phyloP scores from a whole-genome alignment of 148 eudicot species.

The Bassia scoparia region DNA sequence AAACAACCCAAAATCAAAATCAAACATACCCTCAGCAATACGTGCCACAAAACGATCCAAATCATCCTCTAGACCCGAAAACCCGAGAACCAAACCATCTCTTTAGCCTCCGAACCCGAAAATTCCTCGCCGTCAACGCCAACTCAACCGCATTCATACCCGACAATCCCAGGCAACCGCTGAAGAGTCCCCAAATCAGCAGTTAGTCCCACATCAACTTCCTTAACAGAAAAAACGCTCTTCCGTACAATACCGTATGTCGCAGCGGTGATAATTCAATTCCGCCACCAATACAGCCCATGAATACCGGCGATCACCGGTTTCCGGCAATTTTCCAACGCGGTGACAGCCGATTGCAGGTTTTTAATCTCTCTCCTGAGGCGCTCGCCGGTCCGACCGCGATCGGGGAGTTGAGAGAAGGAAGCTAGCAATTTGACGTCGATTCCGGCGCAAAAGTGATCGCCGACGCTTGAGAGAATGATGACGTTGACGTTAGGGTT shows the following conservation, averaged over 20 bases:
- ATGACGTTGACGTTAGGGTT: conserved; percentile 61
- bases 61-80: conserved; percentile 44
- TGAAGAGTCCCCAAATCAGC: conserved; percentile 95
- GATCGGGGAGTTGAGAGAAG: conserved; percentile 25
- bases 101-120: conserved; percentile 59
- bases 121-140: conserved; percentile 74
- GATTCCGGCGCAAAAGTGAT: conserved; percentile 84
- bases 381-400: conserved; percentile 53
- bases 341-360: conserved; percentile 61
- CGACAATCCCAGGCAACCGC: conserved; percentile 79
- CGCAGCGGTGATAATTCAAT: conserved; percentile 91
- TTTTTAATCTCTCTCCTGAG: conserved; percentile 53
- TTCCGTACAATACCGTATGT: conserved; percentile 57
- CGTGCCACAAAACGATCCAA: conserved; percentile 49
- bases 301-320: conserved; percentile 73
- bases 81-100: conserved; percentile 58
- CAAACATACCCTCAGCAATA: conserved; percentile 58
- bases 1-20: background rate
- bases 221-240: conserved; percentile 81
- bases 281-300: conserved; percentile 90
- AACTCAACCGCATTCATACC: conserved; percentile 84
- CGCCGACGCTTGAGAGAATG: conserved; percentile 57
- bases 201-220: conserved; percentile 78
- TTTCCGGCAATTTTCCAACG: conserved; percentile 78
- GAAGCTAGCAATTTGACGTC: conserved; percentile 48